Evolutionary conservation across 345 rosid species (phyloP), one percentile per base, ranked within the genome.

Genomic region (Salix dunnii): DNA sequence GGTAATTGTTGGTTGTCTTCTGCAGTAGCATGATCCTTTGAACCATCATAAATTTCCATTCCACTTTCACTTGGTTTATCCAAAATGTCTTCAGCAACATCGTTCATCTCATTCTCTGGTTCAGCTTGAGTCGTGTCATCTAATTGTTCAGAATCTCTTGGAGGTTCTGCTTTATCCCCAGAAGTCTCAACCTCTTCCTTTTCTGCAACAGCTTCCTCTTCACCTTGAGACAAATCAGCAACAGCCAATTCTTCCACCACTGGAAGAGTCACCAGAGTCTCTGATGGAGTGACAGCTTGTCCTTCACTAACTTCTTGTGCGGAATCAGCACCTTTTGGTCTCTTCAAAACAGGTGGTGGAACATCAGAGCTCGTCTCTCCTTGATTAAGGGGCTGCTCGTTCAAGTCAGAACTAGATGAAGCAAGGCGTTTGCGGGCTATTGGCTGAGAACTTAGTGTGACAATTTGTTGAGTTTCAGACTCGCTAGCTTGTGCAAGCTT

Each of bases 351-450:
- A 77, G 88, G 93, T 60, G 79, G 84, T 58, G 82, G 78, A 46
- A 74, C 77, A 72, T 90, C 91, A 21, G 84, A 30, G 71, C 80
- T 70, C 6, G 72, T 78, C 72, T 85, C 96, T 21, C 79, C 91
- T 23, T 60, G 91, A 77, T 68, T 67, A 30, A 53, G 76, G 2
- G 82, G 72, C 73, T 85, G 93, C 77, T 90, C 92, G n/a, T 67
- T 79, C 76, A 81, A 75, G 74, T 91, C 96, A 60, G 93, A 46
- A 64, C 87, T 77, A 65, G 89, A 67, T 20, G 83, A 80, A 20
- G 93, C 89, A 27, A 60, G 82, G 70, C 99, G 99, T 77, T 96
- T 96, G 75, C 97, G 92, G 36, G 80, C 75, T 17, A 43, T 66
- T 43, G 82, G 82, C 60, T 82, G 91, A 68, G 83, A 76, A 27